Conservation (phyloP, 208 protist species). For the Zelonia costaricensis region DNA sequence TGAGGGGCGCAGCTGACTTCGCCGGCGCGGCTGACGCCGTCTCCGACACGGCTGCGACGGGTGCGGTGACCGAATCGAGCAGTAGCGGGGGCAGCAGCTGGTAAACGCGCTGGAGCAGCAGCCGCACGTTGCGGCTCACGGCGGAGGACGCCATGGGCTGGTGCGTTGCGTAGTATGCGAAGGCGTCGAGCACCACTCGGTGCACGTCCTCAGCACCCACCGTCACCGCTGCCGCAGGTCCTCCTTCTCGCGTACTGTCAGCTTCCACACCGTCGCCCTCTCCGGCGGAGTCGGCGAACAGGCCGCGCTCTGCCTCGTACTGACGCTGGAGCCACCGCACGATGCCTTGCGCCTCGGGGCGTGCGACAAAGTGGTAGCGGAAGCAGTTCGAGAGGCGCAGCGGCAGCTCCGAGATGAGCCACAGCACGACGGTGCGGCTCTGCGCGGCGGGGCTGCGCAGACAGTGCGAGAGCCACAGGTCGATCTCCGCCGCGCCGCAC, state of each 20-base stretch:
- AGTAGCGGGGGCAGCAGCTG: constrained; percentile 53
- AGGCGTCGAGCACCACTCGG: constrained; percentile 31
- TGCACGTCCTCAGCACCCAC: constrained; percentile 13
- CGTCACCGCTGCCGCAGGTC: not conserved
- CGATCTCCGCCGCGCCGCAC: constrained; percentile 37
- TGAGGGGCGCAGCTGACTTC: constrained; percentile 24
- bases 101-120: constrained; percentile 68
- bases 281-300: not conserved
- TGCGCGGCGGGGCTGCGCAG: constrained; percentile 14
- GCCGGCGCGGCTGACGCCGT: not conserved
- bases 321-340: constrained; percentile 47
- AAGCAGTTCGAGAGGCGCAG: constrained; percentile 69
- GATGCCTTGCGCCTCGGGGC: constrained; percentile 36
- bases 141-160: constrained; percentile 76
- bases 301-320: constrained; percentile 8
- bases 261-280: constrained; percentile 1
- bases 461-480: constrained; percentile 61
- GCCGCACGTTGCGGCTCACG: constrained; percentile 56
- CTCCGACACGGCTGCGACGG: not conserved
- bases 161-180: constrained; percentile 66
- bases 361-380: constrained; percentile 73
- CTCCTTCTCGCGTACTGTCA: not conserved
- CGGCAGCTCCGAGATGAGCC: constrained; percentile 76
- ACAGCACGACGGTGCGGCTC: constrained; percentile 47
- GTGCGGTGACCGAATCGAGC: constrained; percentile 8